Conservation (phyloP, 495 filamentous ascomycete genomes). For the Penicillium verhagenii region DNA sequence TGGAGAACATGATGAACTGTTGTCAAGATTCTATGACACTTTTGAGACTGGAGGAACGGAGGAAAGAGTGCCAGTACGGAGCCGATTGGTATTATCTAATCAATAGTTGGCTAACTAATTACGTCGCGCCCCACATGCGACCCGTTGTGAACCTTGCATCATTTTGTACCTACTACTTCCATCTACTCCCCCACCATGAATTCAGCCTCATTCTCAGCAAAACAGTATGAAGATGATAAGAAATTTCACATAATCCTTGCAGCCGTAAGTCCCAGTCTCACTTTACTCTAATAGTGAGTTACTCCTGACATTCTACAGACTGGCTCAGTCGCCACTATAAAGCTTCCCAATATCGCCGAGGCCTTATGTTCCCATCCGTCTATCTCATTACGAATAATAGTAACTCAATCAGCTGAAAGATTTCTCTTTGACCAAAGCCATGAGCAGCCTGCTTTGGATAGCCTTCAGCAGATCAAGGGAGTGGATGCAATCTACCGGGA, state of each 20-base stretch:
- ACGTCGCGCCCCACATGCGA: neutral
- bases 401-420: slow-evolving; percentile 66
- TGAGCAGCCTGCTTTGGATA: slow-evolving; percentile 64
- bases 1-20: slow-evolving; percentile 36
- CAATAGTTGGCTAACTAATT: neutral
- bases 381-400: slow-evolving; percentile 74
- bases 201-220: slow-evolving; percentile 23
- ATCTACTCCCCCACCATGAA: neutral
- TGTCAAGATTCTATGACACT: neutral
- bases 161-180: neutral
- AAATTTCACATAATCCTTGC: slow-evolving; percentile 80
- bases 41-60: neutral
- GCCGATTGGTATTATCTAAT: slow-evolving; percentile 6
- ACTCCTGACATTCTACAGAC: slow-evolving; percentile 23
- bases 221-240: slow-evolving; percentile 48
- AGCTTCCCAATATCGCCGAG: slow-evolving; percentile 70
- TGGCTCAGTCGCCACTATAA: slow-evolving; percentile 85
- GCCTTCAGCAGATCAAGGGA: slow-evolving; percentile 49
- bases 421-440: slow-evolving; percentile 68
- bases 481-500: slow-evolving; percentile 76
- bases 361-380: slow-evolving; percentile 51
- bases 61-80: neutral
- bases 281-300: neutral
- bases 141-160: neutral
- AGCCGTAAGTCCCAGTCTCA: slow-evolving; percentile 30